Base-by-base conservation (phyloP, 1,139 yeast genomes). In the Scheffersomyces cryptocercus region DNA sequence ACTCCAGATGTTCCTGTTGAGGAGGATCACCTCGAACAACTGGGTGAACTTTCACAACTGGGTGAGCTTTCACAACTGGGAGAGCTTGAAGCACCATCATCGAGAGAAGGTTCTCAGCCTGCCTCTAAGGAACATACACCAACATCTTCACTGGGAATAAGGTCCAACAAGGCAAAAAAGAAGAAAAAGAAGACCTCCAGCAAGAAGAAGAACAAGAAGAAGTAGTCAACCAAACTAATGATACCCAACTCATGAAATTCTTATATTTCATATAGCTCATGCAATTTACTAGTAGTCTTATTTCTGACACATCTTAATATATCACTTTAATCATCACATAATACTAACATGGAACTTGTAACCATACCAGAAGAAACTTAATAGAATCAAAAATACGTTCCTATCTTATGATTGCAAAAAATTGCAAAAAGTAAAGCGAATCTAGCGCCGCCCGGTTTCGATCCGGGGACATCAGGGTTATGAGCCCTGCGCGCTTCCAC, bases 401-500 rank as follows among this genome's bases (percentile, higher is more conserved):
- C 11, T 14, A 15, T 9, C 16, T 30, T 10, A 7, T 7, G 13
- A 31, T 14, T 8, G 13, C 8, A 14, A 31, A 4, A 2, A 7
- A n/a, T 16, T 31, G 24, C 34, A 31, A 31, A 31, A 31, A 31
- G 2, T 13, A 31, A 31, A 31, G 35, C 35, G 35, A 31, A 14
- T 31, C 15, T 88, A 88, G 96, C 96, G 95, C 87, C 87, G 93
- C 95, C 84, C 78, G 91, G 97, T 89, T 88, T 89, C 96, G 97
- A 89, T 89, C 96, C 95, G 78, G 84, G 95, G 96, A 88, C 96
- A 85, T 88, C 96, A 88, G 96, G 96, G 97, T 89, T 89, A 89
- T 88, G 95, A 86, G 95, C 95, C 95, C 95, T 85, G 95, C 95
- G 95, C 96, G 96, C 96, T 88, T 86, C 96, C 96, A 83, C 96